Conservation (phyloP, 2,329 filamentous ascomycete species). For the Berkeleyomyces rouxiae region DNA sequence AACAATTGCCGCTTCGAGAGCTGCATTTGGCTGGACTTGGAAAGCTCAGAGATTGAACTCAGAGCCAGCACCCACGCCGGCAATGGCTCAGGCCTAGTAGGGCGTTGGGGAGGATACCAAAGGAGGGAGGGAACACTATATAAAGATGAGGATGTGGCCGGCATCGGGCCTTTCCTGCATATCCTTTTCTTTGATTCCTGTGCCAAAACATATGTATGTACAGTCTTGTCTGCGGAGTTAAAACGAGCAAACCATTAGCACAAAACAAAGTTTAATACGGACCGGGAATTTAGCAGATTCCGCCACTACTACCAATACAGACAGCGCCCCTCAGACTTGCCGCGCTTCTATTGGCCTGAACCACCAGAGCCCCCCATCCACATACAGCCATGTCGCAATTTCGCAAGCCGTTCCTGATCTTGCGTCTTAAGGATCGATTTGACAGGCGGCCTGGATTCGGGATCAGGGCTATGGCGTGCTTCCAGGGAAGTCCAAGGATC, state of each 20-base stretch:
- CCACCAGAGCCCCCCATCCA: not conserved
- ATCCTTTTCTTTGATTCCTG: not conserved
- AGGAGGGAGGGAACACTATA: slow-evolving; percentile 17
- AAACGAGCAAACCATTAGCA: not conserved
- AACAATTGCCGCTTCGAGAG: slow-evolving; percentile 28
- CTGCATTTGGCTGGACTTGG: slow-evolving; percentile 23
- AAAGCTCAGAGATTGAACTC: slow-evolving; percentile 22
- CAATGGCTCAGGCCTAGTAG: slow-evolving; percentile 2
- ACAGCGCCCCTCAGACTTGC: not conserved
- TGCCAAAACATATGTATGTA: not conserved
- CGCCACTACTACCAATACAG: not conserved
- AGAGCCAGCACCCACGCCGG: slow-evolving; percentile 4
- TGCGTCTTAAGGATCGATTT: not conserved
- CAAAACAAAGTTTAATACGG: not conserved
- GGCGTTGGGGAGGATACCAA: slow-evolving; percentile 12
- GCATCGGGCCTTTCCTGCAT: not conserved
- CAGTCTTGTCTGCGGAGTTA: not conserved
- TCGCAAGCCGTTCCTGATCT: not conserved
- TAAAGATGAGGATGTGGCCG: not conserved
- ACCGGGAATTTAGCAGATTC: not conserved
- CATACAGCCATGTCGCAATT: not conserved
- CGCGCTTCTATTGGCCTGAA: not conserved
- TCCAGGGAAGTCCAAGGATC: not conserved
- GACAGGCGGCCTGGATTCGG: not conserved
- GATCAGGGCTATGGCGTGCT: slow-evolving; percentile 12